Evolutionary conservation across 2,329 filamentous ascomycete species (phyloP), one percentile per base, ranked within the genome.

Genomic region (Xylaria sp.): DNA sequence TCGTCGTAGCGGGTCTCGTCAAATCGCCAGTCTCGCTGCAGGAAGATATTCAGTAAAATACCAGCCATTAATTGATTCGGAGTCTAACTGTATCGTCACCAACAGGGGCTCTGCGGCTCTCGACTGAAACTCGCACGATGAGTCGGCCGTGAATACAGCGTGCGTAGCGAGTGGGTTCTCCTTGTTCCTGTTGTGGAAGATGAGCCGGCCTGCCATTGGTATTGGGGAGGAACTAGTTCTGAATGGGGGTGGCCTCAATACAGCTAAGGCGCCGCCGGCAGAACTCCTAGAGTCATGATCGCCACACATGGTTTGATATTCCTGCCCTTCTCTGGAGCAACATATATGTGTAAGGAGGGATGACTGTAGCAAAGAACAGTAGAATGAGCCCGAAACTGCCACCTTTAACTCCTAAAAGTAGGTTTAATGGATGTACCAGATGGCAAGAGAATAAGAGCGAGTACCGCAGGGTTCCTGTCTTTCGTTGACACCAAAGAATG

Each of bases 31-130:
- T 81, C 29, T 79, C 77, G 58, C 79, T 82, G 33, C 47, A 10
- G 36, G 33, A 17, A 33, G 17, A 42, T 17, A 1, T 22, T 73
- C 51, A 73, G 70, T 33, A 68, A 38, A 1, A 17, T 4, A 3
- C 13, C n/a, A 2, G 17, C 5, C 13, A 44, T 33, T 25, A n/a
- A 27, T 4, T 13, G 3, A 15, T 39, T 29, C 53, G 5, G 15
- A 38, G 11, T 72, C 81, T 72, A 70, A 85, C 83, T 85, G 83
- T 15, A 85, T 83, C 1, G 82, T 78, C 3, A 84, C 75, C 2
- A 77, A 31, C 15, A 53, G 72, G 17, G 66, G 54, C 22, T 76
- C 44, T 45, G 82, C 66, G 31, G 76, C 67, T 0, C 67, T 71
- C 0, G 77, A 54, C 4, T 61, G 68, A 5, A 68, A 60, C 13